Base-by-base conservation (phyloP, 306 rosid genomes). In the Mimosa bimucronata region DNA sequence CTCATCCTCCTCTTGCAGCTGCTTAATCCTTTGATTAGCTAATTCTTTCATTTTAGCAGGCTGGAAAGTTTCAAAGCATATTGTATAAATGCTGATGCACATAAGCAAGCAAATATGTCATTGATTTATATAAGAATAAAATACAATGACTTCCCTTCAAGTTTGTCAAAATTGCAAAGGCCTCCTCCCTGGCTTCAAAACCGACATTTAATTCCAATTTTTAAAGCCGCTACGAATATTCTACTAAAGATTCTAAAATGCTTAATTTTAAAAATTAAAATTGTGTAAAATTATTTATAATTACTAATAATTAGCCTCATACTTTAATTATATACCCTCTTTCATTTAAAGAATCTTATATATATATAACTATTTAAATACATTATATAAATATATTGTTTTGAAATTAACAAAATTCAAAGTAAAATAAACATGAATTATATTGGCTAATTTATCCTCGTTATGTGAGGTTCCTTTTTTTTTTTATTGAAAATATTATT, bases 1-100 rank as follows among this genome's bases (percentile, higher is more conserved):
- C 86, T 91, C 98, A 82, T 95, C 98, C 83, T 95, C 97, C 87
- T 93, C 97, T 86, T 83, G 95, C 73, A 91, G 85, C 83, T 93
- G 92, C 83, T 79, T 93, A 60, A 96, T 86, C 53, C 91, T 91
- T 46, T 93, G 98, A 84, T 85, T 90, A 74, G 92, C 97, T 81
- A 88, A 78, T 81, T 91, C 98, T 86, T 80, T 90, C 83, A 81
- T 83, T 85, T 89, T 90, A 75, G 85, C 78, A 79, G 82, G 97
- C 99, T 95, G 89, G 84, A 50, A 15, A 73, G 66, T 76, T 80
- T 73, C 67, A 55, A 75, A 40, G 53, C 60, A 60, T 62, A 41
- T 23, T 29, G 25, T 37, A 62, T 84, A 66, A 89, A 80, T 60
- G 69, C 67, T 67, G 79, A 79, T 38, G 73, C 58, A 42, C 19